Base-by-base conservation (phyloP, 768 basidiomycete species). In the Vishniacozyma victoriae region DNA sequence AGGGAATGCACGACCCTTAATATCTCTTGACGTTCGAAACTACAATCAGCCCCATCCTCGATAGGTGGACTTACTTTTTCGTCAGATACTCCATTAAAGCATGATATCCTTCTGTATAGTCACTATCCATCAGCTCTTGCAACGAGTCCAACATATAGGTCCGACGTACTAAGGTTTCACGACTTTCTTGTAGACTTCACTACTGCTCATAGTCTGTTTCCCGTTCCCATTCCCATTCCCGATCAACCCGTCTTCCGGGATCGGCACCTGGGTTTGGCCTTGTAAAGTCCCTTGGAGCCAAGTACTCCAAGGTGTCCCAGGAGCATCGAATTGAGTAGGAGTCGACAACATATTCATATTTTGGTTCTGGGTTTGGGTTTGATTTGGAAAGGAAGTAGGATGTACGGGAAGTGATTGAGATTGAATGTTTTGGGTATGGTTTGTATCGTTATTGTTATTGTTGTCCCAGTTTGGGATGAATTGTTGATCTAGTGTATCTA, bases 51-150 rank as follows among this genome's bases (percentile, higher is more conserved):
- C 9, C 29, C 11, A 4, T 25, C 33, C 22, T 31, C 33, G 15
- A 56, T n/a, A 29, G 44, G 25, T 41, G 23, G 69, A 87, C 89
- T 44, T 26, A 75, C 73, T 75, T 61, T 40, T 72, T 69, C 36
- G 84, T 84, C 42, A 97, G 76, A 72, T 90, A 86, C 74, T 89
- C 87, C 89, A 97, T 96, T 59, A 96, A 76, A 70, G 86, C 87
- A 70, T 95, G 93, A 68, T 96, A 96, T 18, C 90, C 90, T 75
- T 95, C 86, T 14, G 89, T 93, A 64, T 96, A 95, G 69, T 93
- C 90, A 66, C 66, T 70, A 39, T n/a, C 7, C 24, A 14, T 47
- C 47, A 48, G 48, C n/a, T 24, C 22, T 11, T 22, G 5, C 15
- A 29, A 16, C 18, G n/a, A 39, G 31, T 20, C 5, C 19, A 7